Evolutionary conservation across 768 basidiomycete genomes (phyloP).

Genomic region (Termitomyces sp.): DNA sequence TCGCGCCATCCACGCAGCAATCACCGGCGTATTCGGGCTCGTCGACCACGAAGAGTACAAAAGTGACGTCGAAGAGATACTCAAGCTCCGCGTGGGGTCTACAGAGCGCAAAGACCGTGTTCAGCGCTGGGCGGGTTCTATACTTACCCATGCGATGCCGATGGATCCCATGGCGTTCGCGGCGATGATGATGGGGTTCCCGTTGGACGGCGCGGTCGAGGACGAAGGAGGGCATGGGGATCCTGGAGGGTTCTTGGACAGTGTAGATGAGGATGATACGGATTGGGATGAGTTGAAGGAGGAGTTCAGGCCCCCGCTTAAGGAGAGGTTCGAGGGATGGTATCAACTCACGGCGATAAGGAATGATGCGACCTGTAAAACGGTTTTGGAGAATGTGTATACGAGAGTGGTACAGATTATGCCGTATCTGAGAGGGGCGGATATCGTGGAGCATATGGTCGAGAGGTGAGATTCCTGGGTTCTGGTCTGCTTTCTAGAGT

Average conservation of each 20-base stretch:
- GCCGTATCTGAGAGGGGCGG: slow-evolving; percentile 49
- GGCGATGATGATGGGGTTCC: slow-evolving; percentile 49
- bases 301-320: slow-evolving; percentile 54
- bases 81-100: slow-evolving; percentile 34
- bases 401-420: slow-evolving; percentile 42
- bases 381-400: slow-evolving; percentile 36
- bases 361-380: slow-evolving; percentile 27
- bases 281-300: slow-evolving; percentile 58
- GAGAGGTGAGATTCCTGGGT: slow-evolving; percentile 32
- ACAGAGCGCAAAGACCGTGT: slow-evolving; percentile 41
- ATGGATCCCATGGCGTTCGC: slow-evolving; percentile 56
- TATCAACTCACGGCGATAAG: slow-evolving; percentile 30
- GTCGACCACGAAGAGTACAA: slow-evolving; percentile 37
- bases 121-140: slow-evolving; percentile 46
- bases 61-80: slow-evolving; percentile 38
- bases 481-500: neutral
- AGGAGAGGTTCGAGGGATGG: slow-evolving; percentile 58
- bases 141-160: slow-evolving; percentile 32
- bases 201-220: slow-evolving; percentile 26
- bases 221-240: slow-evolving; percentile 38
- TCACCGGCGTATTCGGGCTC: slow-evolving; percentile 42
- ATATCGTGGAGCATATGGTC: slow-evolving; percentile 55
- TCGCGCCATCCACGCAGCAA: slow-evolving; percentile 34
- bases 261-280: slow-evolving; percentile 45
- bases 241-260: slow-evolving; percentile 46